Evolutionary conservation across 1,284 basidiomycete species (phyloP).

Genomic region (Cryptococcus hybrid): DNA sequence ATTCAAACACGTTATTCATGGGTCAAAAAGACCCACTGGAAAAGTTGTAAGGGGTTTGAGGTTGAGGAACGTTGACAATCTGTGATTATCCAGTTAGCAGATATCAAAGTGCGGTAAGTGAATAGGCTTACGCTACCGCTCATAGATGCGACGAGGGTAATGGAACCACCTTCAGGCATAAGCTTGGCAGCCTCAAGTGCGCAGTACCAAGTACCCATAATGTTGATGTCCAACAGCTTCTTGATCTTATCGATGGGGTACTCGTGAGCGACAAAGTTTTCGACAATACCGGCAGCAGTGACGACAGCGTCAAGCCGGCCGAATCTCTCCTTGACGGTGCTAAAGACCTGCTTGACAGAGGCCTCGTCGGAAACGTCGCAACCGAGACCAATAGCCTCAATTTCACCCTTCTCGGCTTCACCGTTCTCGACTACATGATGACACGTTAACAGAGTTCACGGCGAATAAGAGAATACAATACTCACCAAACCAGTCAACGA

Average conservation of each 20-base stretch:
- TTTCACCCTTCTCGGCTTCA: constrained; percentile 59
- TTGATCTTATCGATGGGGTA: constrained; percentile 82
- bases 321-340: constrained; percentile 64
- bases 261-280: constrained; percentile 88
- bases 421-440: constrained; percentile 58
- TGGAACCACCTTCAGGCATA: constrained; percentile 66
- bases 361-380: constrained; percentile 87
- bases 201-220: constrained; percentile 88
- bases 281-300: constrained; percentile 86
- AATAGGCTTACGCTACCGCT: constrained; percentile 67
- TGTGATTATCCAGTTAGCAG: constrained; percentile 36
- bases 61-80: constrained; percentile 85
- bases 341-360: constrained; percentile 71
- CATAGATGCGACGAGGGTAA: constrained; percentile 89
- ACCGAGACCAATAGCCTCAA: constrained; percentile 72
- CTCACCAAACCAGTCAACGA: constrained; percentile 59
- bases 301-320: constrained; percentile 84
- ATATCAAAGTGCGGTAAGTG: not conserved
- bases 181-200: constrained; percentile 82
- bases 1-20: constrained; percentile 9
- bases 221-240: constrained; percentile 86
- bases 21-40: constrained; percentile 55
- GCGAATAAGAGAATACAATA: not conserved
- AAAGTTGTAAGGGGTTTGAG: constrained; percentile 95
- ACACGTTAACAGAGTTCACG: not conserved